Evolutionary conservation across 2,329 filamentous ascomycete species (phyloP).

Genomic region (Neopestalotiopsis sp.): DNA sequence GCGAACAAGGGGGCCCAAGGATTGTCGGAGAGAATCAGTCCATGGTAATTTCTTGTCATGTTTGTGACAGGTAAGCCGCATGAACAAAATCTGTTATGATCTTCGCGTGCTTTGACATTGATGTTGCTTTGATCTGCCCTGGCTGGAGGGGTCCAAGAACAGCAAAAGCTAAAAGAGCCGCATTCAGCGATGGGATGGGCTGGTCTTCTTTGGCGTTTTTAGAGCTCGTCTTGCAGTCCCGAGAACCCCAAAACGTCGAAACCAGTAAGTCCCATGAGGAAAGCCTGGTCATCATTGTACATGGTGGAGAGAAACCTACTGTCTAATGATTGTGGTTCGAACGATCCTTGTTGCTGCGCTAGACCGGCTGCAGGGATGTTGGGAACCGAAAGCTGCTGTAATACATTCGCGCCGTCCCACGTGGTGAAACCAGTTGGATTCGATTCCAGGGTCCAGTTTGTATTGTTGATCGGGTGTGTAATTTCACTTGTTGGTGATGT

Average conservation of each 20-base stretch:
- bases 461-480: background rate
- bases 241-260: conserved; percentile 29
- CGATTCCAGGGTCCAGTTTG: background rate
- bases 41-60: background rate
- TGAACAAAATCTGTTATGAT: background rate
- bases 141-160: background rate
- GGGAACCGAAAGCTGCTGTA: conserved; percentile 17
- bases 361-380: background rate
- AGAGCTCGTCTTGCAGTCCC: conserved; percentile 11
- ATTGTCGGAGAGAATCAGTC: background rate
- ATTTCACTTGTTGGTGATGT: background rate
- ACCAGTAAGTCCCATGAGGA: conserved; percentile 35
- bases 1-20: background rate
- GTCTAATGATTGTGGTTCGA: background rate
- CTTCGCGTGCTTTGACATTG: background rate
- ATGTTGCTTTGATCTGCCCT: background rate
- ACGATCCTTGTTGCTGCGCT: background rate
- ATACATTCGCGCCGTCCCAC: conserved; percentile 17
- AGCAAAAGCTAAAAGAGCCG: background rate
- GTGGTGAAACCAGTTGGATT: conserved; percentile 8
- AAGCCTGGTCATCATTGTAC: conserved; percentile 29
- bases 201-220: background rate
- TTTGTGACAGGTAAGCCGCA: background rate
- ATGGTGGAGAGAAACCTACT: conserved; percentile 20
- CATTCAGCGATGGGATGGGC: background rate